phyloP scores from a whole-genome alignment of 371 early-diverging fungal genomes.

The Massospora cicadina region DNA sequence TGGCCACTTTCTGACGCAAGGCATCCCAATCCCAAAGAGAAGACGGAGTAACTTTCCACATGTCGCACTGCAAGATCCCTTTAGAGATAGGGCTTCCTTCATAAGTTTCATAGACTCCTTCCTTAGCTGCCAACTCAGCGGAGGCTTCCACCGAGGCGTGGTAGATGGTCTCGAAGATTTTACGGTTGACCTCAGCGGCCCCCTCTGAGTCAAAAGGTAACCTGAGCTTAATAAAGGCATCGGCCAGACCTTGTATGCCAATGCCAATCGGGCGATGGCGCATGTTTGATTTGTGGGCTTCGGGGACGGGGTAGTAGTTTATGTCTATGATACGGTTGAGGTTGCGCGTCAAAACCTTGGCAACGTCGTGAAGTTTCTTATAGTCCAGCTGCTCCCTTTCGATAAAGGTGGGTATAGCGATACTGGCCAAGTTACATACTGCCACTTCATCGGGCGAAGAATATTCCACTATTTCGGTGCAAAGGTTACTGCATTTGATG shows the following conservation, averaged over 20 bases:
- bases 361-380: slow-evolving; percentile 47
- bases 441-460: slow-evolving; percentile 94
- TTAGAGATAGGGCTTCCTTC: slow-evolving; percentile 79
- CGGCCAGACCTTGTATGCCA: slow-evolving; percentile 97
- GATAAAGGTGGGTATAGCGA: slow-evolving; percentile 94
- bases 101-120: slow-evolving; percentile 85
- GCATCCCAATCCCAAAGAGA: slow-evolving; percentile 86
- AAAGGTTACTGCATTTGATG: slow-evolving; percentile 73
- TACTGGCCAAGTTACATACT: slow-evolving; percentile 97
- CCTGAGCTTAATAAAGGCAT: slow-evolving; percentile 91
- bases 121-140: slow-evolving; percentile 68
- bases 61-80: slow-evolving; percentile 92
- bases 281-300: slow-evolving; percentile 78
- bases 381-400: slow-evolving; percentile 43
- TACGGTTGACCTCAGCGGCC: slow-evolving; percentile 73
- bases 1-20: slow-evolving; percentile 64
- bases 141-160: slow-evolving; percentile 93
- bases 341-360: slow-evolving; percentile 80
- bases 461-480: slow-evolving; percentile 94
- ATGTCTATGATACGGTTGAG: slow-evolving; percentile 96
- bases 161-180: slow-evolving; percentile 97
- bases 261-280: slow-evolving; percentile 96
- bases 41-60: slow-evolving; percentile 72
- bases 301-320: slow-evolving; percentile 93
- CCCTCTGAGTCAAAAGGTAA: slow-evolving; percentile 91